Percentiles rank a stretch among this genome's conserved stretches.
Evolutionary conservation across 768 basidiomycete genomes (phyloP).

Genomic region (Phanerochaete sordida): DNA sequence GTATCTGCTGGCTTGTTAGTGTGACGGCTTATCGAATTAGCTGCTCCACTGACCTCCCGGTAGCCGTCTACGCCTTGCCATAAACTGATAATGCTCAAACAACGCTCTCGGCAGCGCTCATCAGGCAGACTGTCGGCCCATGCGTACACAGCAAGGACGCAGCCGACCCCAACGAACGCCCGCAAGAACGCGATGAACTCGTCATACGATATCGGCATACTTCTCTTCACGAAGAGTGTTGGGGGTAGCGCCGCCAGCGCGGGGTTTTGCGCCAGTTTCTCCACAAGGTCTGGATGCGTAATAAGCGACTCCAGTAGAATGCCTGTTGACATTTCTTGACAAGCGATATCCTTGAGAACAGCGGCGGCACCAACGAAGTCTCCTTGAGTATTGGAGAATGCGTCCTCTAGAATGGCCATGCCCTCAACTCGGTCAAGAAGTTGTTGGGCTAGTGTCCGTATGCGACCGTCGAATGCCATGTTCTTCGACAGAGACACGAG

Average conservation of each 20-base stretch:
- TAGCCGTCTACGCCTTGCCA: constrained; percentile 73
- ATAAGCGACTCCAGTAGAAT: constrained; percentile 73
- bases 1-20: constrained; percentile 41
- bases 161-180: constrained; percentile 63
- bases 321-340: constrained; percentile 65
- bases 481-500: constrained; percentile 37
- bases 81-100: constrained; percentile 55
- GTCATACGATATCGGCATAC: constrained; percentile 36
- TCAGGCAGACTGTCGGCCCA: constrained; percentile 79
- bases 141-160: constrained; percentile 67
- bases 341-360: constrained; percentile 57
- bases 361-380: constrained; percentile 46
- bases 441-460: constrained; percentile 43
- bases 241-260: constrained; percentile 33
- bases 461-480: constrained; percentile 35
- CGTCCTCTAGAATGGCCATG: constrained; percentile 62
- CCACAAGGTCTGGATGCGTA: constrained; percentile 48
- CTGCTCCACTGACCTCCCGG: constrained; percentile 48
- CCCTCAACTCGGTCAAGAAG: constrained; percentile 49
- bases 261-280: constrained; percentile 41
- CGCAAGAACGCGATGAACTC: constrained; percentile 65
- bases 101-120: constrained; percentile 58
- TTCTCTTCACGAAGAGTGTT: constrained; percentile 33
- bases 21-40: not conserved
- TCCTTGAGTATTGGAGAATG: constrained; percentile 49